phyloP scores from a whole-genome alignment of 2,329 filamentous ascomycete species.

The Xylariaceae sp. region DNA sequence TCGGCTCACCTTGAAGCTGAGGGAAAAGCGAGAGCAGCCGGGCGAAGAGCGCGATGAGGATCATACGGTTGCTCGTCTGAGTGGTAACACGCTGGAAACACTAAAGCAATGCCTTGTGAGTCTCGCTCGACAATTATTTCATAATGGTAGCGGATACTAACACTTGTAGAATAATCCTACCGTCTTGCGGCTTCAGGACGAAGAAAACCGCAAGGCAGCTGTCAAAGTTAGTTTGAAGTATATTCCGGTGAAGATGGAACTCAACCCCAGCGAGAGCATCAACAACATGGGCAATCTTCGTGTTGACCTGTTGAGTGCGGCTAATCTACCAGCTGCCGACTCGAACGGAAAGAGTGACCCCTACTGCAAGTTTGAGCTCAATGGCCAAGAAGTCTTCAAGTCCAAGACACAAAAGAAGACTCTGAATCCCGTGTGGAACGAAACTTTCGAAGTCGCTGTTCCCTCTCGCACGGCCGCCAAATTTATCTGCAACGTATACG shows the following conservation, averaged over 20 bases:
- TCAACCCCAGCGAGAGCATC: slow-evolving; percentile 93
- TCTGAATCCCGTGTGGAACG: slow-evolving; percentile 89
- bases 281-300: slow-evolving; percentile 97
- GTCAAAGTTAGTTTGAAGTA: slow-evolving; percentile 93
- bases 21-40: slow-evolving; percentile 71
- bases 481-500: slow-evolving; percentile 78
- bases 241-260: slow-evolving; percentile 85
- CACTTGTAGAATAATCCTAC: slow-evolving; percentile 74
- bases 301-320: slow-evolving; percentile 84
- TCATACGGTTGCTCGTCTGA: slow-evolving; percentile 71
- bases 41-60: slow-evolving; percentile 63
- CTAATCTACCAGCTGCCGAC: slow-evolving; percentile 86
- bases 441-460: slow-evolving; percentile 81
- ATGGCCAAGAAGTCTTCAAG: slow-evolving; percentile 87
- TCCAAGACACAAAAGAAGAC: slow-evolving; percentile 97
- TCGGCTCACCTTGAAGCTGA: slow-evolving; percentile 78
- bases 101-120: slow-evolving; percentile 79
- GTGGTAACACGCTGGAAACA: slow-evolving; percentile 79
- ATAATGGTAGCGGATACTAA: slow-evolving; percentile 15
- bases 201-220: slow-evolving; percentile 68
- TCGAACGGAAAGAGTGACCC: slow-evolving; percentile 96
- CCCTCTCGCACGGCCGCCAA: slow-evolving; percentile 79
- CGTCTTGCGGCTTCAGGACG: slow-evolving; percentile 69
- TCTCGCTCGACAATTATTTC: slow-evolving; percentile 15
- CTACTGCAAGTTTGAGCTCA: slow-evolving; percentile 90